phyloP scores from a whole-genome alignment of 768 basidiomycete genomes.

The Phylloporus scabripes region DNA sequence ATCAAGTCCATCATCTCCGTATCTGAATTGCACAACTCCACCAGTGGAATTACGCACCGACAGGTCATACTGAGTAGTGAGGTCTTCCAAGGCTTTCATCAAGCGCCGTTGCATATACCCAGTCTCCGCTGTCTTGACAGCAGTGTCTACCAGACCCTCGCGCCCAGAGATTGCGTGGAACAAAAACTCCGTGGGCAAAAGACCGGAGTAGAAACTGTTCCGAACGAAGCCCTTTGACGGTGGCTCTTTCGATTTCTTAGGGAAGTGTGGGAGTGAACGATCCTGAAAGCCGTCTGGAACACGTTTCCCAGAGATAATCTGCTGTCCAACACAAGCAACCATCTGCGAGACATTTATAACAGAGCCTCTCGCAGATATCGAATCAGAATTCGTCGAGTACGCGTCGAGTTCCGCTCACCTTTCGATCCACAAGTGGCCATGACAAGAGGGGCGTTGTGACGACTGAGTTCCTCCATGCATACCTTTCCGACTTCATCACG shows the following conservation, averaged over 20 bases:
- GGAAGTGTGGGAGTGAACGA: constrained; percentile 97
- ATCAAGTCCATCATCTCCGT: constrained; percentile 96
- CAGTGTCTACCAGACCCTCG: constrained; percentile 98
- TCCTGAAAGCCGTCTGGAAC: constrained; percentile 99
- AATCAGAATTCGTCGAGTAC: background rate
- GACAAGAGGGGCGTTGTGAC: constrained; percentile 94
- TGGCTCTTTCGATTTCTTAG: constrained; percentile 92
- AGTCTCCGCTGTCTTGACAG: constrained; percentile 99
- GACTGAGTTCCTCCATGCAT: constrained; percentile 96
- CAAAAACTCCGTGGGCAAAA: constrained; percentile 91
- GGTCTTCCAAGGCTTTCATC: constrained; percentile 98
- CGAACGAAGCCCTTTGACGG: constrained; percentile 98
- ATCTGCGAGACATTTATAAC: constrained; percentile 99
- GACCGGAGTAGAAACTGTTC: constrained; percentile 92
- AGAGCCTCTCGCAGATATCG: constrained; percentile 58
- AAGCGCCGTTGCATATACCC: constrained; percentile 99
- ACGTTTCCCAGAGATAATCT: constrained; percentile 97
- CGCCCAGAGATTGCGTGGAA: constrained; percentile 99
- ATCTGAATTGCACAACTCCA: constrained; percentile 94
- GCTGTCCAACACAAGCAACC: constrained; percentile 99
- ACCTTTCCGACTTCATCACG: constrained; percentile 95
- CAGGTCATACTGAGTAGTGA: constrained; percentile 93
- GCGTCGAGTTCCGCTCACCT: constrained; percentile 44
- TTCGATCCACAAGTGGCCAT: constrained; percentile 99
- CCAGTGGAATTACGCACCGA: constrained; percentile 93